Percentiles rank a stretch among this genome's conserved stretches.
These are phyloP conservation scores for Sclerotinia nivalis DNA, from an alignment of 2,329 filamentous ascomycete genomes.

Conservation along the genomic window DNA sequence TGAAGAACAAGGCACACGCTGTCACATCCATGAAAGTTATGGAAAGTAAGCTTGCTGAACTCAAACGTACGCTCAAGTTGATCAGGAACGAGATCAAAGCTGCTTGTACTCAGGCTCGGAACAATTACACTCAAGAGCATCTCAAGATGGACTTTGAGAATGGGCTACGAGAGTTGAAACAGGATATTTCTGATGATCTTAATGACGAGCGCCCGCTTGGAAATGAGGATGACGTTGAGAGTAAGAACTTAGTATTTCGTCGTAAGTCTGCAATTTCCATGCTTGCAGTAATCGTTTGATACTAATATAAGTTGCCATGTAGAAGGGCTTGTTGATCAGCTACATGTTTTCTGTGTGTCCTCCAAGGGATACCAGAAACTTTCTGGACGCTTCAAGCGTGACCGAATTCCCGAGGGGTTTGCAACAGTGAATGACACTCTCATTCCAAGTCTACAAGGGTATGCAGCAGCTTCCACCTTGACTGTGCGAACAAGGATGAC, in stretches of 20 bases:
- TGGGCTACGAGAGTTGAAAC: background rate
- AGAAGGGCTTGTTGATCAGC: background rate
- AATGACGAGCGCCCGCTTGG: no score
- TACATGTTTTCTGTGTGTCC: background rate
- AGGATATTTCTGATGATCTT: background rate
- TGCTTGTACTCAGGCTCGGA: background rate
- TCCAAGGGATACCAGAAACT: background rate
- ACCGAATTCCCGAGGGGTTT: background rate
- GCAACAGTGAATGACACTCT: background rate
- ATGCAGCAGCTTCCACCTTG: background rate
- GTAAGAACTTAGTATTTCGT: no score
- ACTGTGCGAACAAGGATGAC: background rate
- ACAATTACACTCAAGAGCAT: background rate
- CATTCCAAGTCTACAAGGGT: background rate
- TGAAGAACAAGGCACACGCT: background rate
- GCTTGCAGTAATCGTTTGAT: background rate
- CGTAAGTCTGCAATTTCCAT: background rate
- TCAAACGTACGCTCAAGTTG: background rate
- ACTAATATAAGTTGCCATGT: background rate
- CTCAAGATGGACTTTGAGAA: constrained; percentile 9
- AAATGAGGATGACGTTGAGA: no score
- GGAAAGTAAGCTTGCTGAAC: background rate
- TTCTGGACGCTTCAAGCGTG: background rate
- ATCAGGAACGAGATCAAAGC: background rate
- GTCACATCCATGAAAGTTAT: background rate